phyloP scores from a whole-genome alignment of 2,329 filamentous ascomycete species.

The Chaetomiaceae sp. region DNA sequence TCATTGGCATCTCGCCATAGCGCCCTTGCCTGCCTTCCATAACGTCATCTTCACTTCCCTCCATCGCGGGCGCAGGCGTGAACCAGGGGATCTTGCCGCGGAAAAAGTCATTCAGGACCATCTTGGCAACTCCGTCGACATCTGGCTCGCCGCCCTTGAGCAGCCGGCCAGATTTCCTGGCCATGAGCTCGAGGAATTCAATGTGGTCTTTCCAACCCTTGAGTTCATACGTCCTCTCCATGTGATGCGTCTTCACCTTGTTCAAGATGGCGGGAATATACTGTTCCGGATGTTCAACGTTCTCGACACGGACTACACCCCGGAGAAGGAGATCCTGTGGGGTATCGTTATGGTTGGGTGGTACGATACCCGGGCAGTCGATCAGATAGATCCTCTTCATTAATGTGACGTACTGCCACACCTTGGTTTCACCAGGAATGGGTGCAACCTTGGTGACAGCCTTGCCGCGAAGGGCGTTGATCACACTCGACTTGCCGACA shows the following conservation, averaged over 20 bases:
- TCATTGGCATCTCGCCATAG: conserved; percentile 81
- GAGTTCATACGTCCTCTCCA: conserved; percentile 90
- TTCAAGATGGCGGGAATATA: conserved; percentile 82
- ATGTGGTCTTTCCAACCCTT: conserved; percentile 71
- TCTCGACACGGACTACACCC: conserved; percentile 90
- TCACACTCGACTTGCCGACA: conserved; percentile 92
- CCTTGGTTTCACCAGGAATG: conserved; percentile 86
- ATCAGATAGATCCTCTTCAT: conserved; percentile 90
- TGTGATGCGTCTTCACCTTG: conserved; percentile 78
- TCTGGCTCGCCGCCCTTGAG: conserved; percentile 93
- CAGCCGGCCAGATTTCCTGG: conserved; percentile 79
- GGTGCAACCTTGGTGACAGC: conserved; percentile 91
- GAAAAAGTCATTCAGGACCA: conserved; percentile 94
- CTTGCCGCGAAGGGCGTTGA: conserved; percentile 93
- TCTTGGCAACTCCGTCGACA: conserved; percentile 90
- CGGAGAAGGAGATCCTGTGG: conserved; percentile 84
- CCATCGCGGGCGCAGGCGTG: conserved; percentile 66
- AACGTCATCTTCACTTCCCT: conserved; percentile 46
- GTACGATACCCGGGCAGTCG: conserved; percentile 94
- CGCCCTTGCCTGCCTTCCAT: conserved; percentile 71
- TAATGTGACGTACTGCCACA: conserved; percentile 95
- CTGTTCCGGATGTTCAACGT: conserved; percentile 92
- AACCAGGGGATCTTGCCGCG: conserved; percentile 97
- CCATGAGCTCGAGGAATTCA: conserved; percentile 81
- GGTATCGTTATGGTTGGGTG: conserved; percentile 77